Percentiles rank a stretch among this genome's conserved stretches.
Evolutionary conservation across 495 filamentous ascomycete genomes (phyloP).

Genomic region (Aspergillus sclerotioniger): DNA sequence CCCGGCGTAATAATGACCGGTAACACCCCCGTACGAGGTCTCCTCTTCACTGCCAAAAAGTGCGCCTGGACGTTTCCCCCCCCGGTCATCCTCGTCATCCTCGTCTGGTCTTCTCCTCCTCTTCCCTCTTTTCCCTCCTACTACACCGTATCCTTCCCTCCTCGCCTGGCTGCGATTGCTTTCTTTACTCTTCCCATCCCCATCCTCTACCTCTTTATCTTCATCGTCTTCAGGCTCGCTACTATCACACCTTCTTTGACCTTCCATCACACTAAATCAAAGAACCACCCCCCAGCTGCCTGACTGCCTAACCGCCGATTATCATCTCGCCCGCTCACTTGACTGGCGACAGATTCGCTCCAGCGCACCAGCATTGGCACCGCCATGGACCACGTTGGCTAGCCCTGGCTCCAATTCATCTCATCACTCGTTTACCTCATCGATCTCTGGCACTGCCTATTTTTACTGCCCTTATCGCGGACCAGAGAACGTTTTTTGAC

Average conservation of each 20-base stretch:
- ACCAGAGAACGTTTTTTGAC: not conserved
- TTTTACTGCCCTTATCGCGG: not conserved
- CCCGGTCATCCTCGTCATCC: slow-evolving; percentile 9
- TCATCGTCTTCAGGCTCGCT: no score
- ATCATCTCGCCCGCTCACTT: slow-evolving; percentile 14
- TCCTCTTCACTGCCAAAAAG: not conserved
- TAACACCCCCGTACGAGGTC: no score
- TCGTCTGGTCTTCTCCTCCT: slow-evolving; percentile 2
- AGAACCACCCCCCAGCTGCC: slow-evolving; percentile 10
- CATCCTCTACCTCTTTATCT: not conserved
- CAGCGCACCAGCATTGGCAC: slow-evolving; percentile 21
- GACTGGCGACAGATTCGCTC: not conserved
- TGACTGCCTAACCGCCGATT: slow-evolving; percentile 21
- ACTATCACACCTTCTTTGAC: not conserved
- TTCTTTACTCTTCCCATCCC: not conserved
- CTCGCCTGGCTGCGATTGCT: slow-evolving; percentile 3
- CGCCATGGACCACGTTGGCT: slow-evolving; percentile 29
- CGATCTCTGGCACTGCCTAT: slow-evolving; percentile 1
- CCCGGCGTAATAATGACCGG: no score
- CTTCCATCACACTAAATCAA: not conserved
- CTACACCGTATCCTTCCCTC: not conserved
- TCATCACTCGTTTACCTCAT: not conserved
- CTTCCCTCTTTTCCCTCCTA: not conserved
- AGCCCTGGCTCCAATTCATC: slow-evolving; percentile 11
- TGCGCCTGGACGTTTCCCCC: no score